phyloP scores from a whole-genome alignment of 331 rosid genomes.

The Rosa hybrid region DNA sequence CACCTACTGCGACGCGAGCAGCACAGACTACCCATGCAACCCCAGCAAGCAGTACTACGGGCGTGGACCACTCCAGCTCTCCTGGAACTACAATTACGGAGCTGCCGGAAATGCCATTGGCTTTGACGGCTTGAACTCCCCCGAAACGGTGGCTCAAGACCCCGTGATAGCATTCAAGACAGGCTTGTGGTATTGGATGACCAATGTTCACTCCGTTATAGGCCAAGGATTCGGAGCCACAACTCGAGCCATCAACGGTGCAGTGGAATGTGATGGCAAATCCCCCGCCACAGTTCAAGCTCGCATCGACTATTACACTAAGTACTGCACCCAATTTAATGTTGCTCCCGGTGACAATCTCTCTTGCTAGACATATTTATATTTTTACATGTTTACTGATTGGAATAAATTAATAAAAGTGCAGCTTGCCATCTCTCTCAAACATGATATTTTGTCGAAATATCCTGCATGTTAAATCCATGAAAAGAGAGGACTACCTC shows the following conservation, averaged over 20 bases:
- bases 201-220: slow-evolving; percentile 34
- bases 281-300: background rate
- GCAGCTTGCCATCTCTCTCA: background rate
- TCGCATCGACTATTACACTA: background rate
- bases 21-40: slow-evolving; percentile 46
- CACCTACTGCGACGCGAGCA: slow-evolving; percentile 40
- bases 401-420: background rate
- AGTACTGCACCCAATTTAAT: slow-evolving; percentile 47
- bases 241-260: slow-evolving; percentile 34
- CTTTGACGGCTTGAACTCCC: slow-evolving; percentile 59
- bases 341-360: slow-evolving; percentile 59
- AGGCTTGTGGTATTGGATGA: slow-evolving; percentile 71
- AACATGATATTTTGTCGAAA: too few species aligned
- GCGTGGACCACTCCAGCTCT: slow-evolving; percentile 73
- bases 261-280: slow-evolving; percentile 11
- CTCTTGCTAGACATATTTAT: slow-evolving; percentile 27
- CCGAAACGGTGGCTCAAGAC: slow-evolving; percentile 51
- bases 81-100: slow-evolving; percentile 83
- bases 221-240: slow-evolving; percentile 68
- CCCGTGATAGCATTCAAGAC: slow-evolving; percentile 48
- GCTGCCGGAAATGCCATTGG: slow-evolving; percentile 46
- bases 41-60: slow-evolving; percentile 63
- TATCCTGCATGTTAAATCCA: background rate
- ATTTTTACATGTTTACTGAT: too few species aligned
- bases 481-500: background rate